Conservation (phyloP, 2,329 filamentous ascomycete genomes). For the Pseudofabraea citricarpa region DNA sequence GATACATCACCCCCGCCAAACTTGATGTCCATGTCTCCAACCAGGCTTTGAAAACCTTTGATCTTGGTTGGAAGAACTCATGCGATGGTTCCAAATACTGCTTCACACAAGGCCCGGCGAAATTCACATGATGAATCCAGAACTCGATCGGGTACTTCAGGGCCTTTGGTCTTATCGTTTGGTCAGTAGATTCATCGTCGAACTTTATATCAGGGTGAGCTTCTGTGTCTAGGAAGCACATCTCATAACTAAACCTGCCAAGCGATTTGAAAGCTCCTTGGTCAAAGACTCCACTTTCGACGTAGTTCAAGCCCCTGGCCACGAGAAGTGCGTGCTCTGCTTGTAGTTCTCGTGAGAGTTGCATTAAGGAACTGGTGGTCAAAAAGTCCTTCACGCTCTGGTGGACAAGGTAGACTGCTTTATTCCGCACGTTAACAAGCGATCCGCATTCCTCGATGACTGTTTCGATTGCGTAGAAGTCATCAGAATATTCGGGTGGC, state of each 20-base stretch:
- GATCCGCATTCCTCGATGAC: not conserved
- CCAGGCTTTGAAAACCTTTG: not conserved
- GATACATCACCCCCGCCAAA: not conserved
- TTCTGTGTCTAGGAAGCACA: not conserved
- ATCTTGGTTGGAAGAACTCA: not conserved
- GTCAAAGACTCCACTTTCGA: not conserved
- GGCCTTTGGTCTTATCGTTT: not conserved
- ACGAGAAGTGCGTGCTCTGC: not conserved
- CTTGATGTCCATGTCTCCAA: not conserved
- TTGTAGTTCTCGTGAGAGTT: not conserved
- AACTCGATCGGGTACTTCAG: not conserved
- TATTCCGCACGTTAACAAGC: not conserved
- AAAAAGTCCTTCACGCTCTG: constrained; percentile 5
- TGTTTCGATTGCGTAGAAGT: not conserved
- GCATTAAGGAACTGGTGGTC: not conserved
- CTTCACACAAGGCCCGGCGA: not conserved
- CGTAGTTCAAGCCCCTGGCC: not conserved
- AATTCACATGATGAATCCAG: not conserved
- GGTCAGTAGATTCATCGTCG: not conserved
- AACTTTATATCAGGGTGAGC: not conserved
- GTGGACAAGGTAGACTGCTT: constrained; percentile 3
- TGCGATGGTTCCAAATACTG: not conserved
- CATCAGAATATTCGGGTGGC: not conserved
- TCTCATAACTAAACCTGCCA: not conserved
- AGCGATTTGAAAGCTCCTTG: not conserved